These are phyloP conservation scores for Pseudogymnoascus sp. DNA, from an alignment of 2,329 filamentous ascomycete species.

Conservation along the genomic window DNA sequence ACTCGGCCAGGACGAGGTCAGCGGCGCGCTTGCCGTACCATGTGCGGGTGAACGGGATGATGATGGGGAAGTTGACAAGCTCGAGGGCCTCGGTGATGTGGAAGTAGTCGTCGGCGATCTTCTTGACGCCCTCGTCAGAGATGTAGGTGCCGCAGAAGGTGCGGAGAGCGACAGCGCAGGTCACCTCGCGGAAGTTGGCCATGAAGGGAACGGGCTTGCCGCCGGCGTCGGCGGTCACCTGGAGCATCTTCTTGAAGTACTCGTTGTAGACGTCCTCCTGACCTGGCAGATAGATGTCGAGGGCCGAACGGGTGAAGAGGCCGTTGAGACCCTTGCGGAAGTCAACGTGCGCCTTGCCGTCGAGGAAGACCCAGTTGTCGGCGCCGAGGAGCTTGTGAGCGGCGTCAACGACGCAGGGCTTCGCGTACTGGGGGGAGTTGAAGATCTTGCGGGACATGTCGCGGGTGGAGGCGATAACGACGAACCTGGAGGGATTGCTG, in stretches of 20 bases:
- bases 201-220: constrained; percentile 81
- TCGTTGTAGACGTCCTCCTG: constrained; percentile 86
- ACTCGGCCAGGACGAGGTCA: constrained; percentile 84
- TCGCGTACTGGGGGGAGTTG: constrained; percentile 86
- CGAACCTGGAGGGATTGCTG: constrained; percentile 59
- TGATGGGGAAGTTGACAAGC: constrained; percentile 96
- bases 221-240: constrained; percentile 63
- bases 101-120: constrained; percentile 95
- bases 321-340: constrained; percentile 95
- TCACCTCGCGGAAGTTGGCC: constrained; percentile 84
- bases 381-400: constrained; percentile 88
- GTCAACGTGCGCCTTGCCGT: constrained; percentile 90
- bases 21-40: constrained; percentile 97
- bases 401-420: constrained; percentile 92
- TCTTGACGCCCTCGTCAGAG: constrained; percentile 80
- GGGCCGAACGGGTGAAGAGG: constrained; percentile 84
- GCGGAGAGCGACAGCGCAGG: constrained; percentile 88
- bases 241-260: constrained; percentile 74
- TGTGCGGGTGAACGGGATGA: constrained; percentile 87
- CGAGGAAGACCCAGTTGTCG: constrained; percentile 95
- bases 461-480: constrained; percentile 89
- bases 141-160: constrained; percentile 98
- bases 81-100: constrained; percentile 92
- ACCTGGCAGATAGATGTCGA: constrained; percentile 81
- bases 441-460: constrained; percentile 96